phyloP scores from a whole-genome alignment of 2,329 filamentous ascomycete species.

The Capronia coronata region DNA sequence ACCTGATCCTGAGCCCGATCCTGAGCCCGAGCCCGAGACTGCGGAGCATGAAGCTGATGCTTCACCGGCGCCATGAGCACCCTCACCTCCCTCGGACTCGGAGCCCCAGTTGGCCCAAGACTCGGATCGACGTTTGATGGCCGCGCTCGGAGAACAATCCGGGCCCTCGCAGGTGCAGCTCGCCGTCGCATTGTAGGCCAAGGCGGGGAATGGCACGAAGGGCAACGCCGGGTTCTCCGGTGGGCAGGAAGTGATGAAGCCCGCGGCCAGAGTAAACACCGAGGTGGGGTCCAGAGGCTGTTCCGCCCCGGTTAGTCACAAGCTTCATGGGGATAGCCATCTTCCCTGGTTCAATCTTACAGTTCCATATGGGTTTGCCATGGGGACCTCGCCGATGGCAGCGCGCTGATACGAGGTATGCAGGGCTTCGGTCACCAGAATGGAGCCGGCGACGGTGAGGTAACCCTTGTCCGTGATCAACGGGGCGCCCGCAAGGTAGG shows the following conservation, averaged over 20 bases:
- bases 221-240: slow-evolving; percentile 54
- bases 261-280: slow-evolving; percentile 65
- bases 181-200: slow-evolving; percentile 21
- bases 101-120: too few relatives aligned
- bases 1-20: background rate
- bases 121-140: background rate
- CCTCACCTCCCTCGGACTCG: background rate
- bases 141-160: background rate
- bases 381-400: slow-evolving; percentile 51
- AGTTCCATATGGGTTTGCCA: slow-evolving; percentile 64
- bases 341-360: too few relatives aligned
- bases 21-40: background rate
- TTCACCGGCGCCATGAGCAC: too few relatives aligned
- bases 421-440: slow-evolving; percentile 61
- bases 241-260: slow-evolving; percentile 66
- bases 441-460: slow-evolving; percentile 60
- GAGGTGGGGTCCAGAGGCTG: slow-evolving; percentile 57
- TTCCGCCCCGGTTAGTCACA: too few relatives aligned
- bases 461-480: slow-evolving; percentile 54
- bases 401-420: slow-evolving; percentile 67
- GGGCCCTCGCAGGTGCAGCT: too few relatives aligned
- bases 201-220: slow-evolving; percentile 55
- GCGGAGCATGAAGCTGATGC: background rate
- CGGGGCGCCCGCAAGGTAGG: slow-evolving; percentile 60
- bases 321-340: too few relatives aligned